Base-by-base conservation (phyloP, 164 flowering plant species). In the Kingdonia uniflora region DNA sequence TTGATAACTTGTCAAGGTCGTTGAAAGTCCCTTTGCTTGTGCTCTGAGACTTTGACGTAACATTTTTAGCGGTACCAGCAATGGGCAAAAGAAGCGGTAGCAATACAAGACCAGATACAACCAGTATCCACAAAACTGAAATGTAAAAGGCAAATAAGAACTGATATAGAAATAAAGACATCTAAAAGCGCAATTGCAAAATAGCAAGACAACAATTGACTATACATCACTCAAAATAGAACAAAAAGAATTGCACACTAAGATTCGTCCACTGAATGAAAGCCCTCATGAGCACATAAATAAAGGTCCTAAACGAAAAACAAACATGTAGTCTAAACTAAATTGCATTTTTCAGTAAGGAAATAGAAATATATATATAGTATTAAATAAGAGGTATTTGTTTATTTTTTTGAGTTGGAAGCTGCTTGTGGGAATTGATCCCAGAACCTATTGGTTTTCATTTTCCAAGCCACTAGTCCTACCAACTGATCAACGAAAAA, bases 31-130 rank as follows among this genome's bases (percentile, higher is more conserved):
- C 74, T 42, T 68, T 70, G 73, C 81, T 76, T 14, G 72, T 78
- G 21, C 23, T 41, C n/a, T 54, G 19, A 19, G 42, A 14, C 10
- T 40, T 24, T 6, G 44, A 7, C 53, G 56, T 64, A 13, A 59
- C 19, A 22, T 48, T 50, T 13, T 68, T 19, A 48, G 77, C 91
- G 19, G 99, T 92, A 23, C 61, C 74, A 60, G 96, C 79, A 41
- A 92, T 52, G 0, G 99, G 95, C 19, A 92, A 71, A 52, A 92
- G 95, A 37, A 73, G 60, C 5, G 95, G 97, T 7, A 92, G 76
- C 58, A 88, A 72, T 26, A 82, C 20, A 24, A 86, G 0, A 39
- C 91, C 87, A 49, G 91, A 73, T 26, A 82, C 17, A 14, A 73
- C 78, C 60, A 92, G 55, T 60, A 86, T 86, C 14, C 91, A 87